Percentiles rank a stretch among this genome's conserved stretches.
Conservation (phyloP, 352 stramenopile species). For the Pythium scleroteichum region DNA sequence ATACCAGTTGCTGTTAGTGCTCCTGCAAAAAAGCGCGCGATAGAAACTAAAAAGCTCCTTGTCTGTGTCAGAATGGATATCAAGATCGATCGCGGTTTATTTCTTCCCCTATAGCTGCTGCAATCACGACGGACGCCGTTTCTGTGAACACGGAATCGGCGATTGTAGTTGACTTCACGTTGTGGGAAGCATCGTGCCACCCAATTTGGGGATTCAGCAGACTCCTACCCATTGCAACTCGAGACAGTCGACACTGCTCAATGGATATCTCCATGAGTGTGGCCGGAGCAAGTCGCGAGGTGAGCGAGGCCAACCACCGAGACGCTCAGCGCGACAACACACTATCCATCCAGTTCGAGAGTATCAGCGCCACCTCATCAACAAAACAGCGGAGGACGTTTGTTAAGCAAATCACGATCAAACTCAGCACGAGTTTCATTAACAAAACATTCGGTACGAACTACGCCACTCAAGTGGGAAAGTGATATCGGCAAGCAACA, state of each 20-base stretch:
- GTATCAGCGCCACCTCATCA: background rate
- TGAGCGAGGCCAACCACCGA: constrained; percentile 26
- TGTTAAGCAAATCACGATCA: constrained; percentile 43
- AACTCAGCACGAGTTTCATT: constrained; percentile 47
- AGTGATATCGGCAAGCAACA: background rate
- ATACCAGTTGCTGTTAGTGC: too few species aligned
- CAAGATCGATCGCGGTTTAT: constrained; percentile 44
- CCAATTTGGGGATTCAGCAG: constrained; percentile 54
- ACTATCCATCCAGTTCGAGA: constrained; percentile 28
- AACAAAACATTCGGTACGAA: constrained; percentile 51
- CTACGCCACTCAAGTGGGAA: constrained; percentile 25
- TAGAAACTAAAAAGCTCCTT: too few species aligned
- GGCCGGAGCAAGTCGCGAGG: constrained; percentile 8
- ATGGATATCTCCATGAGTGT: constrained; percentile 34
- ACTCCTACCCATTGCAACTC: constrained; percentile 25
- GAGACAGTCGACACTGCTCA: background rate
- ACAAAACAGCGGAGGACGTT: constrained; percentile 23
- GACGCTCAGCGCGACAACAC: constrained; percentile 37
- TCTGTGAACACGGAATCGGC: constrained; percentile 37
- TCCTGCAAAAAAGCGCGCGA: too few species aligned
- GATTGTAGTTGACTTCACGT: constrained; percentile 53
- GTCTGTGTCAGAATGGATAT: constrained; percentile 27
- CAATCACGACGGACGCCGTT: constrained; percentile 46
- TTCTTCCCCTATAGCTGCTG: constrained; percentile 22
- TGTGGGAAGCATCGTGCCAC: constrained; percentile 50